These are phyloP conservation scores for Aspergillus melleus DNA, from an alignment of 2,329 filamentous ascomycete genomes.

Conservation along the genomic window DNA sequence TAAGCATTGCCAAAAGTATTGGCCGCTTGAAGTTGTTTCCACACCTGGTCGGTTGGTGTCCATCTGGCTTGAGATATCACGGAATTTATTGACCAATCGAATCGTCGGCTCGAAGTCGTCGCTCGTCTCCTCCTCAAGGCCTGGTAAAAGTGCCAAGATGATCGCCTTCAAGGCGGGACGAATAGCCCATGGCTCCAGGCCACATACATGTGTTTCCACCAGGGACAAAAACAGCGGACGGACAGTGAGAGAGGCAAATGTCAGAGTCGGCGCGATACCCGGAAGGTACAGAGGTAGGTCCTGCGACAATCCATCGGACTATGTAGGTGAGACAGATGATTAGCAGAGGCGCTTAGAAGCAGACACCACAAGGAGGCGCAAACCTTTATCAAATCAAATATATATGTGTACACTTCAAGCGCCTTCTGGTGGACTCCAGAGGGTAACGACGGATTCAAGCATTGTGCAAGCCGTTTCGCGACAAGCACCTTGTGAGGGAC, in stretches of 20 bases:
- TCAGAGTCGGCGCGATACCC: slow-evolving; percentile 82
- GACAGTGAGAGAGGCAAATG: slow-evolving; percentile 91
- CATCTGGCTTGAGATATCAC: slow-evolving; percentile 57
- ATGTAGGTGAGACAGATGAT: slow-evolving; percentile 12
- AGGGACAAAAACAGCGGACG: slow-evolving; percentile 82
- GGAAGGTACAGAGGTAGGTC: slow-evolving; percentile 88
- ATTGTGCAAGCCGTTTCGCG: slow-evolving; percentile 90
- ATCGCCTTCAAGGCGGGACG: slow-evolving; percentile 88
- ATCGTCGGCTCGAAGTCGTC: slow-evolving; percentile 94
- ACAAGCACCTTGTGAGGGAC: slow-evolving; percentile 82
- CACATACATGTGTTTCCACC: slow-evolving; percentile 76
- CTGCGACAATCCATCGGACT: slow-evolving; percentile 70
- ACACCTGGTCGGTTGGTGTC: slow-evolving; percentile 52
- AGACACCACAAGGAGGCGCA: slow-evolving; percentile 18
- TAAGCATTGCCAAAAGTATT: slow-evolving; percentile 98
- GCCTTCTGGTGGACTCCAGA: slow-evolving; percentile 98
- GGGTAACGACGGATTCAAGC: slow-evolving; percentile 86
- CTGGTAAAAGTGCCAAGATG: slow-evolving; percentile 83
- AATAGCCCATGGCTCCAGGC: slow-evolving; percentile 68
- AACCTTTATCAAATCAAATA: slow-evolving; percentile 82
- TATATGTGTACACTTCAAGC: slow-evolving; percentile 86
- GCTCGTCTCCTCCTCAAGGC: slow-evolving; percentile 91
- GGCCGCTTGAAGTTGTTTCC: slow-evolving; percentile 63
- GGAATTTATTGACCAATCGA: slow-evolving; percentile 74
- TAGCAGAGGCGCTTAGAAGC: slow-evolving; percentile 7